Percentiles rank a stretch among this genome's conserved stretches.
phyloP scores from a whole-genome alignment of 176 grass and related monocot species.

The Raddia distichophylla region DNA sequence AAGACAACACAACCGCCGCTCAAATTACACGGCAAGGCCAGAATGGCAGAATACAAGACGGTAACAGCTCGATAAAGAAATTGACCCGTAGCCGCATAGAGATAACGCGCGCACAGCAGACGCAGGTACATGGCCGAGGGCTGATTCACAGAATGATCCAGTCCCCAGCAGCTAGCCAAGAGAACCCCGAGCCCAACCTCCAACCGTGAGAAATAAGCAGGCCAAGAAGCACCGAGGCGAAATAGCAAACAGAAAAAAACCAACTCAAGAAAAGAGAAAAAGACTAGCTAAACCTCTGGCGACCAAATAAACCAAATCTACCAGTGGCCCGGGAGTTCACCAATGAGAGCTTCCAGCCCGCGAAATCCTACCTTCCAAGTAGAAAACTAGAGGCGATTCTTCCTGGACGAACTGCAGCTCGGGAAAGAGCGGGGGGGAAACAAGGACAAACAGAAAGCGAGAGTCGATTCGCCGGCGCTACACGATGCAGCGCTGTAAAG shows the following conservation, averaged over 20 bases:
- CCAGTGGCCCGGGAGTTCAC: neutral
- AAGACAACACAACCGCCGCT: neutral
- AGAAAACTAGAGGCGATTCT: neutral
- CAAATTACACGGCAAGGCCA: neutral
- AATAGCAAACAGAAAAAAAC: conserved; percentile 7
- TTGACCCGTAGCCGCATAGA: neutral
- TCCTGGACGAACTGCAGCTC: neutral
- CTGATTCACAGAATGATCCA: neutral
- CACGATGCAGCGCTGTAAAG: neutral
- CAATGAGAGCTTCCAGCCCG: neutral
- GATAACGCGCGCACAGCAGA: neutral
- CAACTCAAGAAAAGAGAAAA: neutral
- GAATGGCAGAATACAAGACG: neutral
- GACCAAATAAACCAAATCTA: neutral
- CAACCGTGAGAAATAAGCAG: neutral
- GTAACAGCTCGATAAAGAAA: neutral
- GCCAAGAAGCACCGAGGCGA: conserved; percentile 16
- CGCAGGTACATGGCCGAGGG: neutral
- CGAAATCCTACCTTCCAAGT: neutral
- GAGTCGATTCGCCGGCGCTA: neutral
- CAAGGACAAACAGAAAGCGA: neutral
- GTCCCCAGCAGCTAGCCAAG: neutral
- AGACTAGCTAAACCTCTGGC: neutral
- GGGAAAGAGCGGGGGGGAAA: neutral
- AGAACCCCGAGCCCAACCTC: neutral